Percentiles rank a stretch among this genome's conserved stretches.
phyloP scores from a whole-genome alignment of 352 stramenopile species.

The Pythium brachiatum region DNA sequence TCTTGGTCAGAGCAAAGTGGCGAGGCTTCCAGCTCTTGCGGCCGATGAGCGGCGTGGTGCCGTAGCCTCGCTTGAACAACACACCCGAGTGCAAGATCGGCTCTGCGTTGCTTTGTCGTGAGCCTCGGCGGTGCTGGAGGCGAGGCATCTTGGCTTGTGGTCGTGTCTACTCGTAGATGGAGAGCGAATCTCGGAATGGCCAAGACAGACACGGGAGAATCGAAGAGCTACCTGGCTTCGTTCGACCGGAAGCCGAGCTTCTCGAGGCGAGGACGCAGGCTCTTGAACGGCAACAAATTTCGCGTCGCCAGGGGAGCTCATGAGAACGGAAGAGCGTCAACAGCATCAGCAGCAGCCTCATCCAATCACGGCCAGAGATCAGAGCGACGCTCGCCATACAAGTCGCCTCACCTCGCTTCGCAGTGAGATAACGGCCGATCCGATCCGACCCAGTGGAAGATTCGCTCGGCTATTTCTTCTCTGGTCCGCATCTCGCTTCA shows the following conservation, averaged over 20 bases:
- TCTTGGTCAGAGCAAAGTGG: constrained; percentile 67
- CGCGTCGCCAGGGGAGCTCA: background rate
- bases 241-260: background rate
- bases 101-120: background rate
- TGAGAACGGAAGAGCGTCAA: background rate
- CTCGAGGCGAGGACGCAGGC: background rate
- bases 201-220: background rate
- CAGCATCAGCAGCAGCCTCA: background rate
- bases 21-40: constrained; percentile 79
- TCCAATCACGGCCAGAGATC: background rate
- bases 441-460: background rate
- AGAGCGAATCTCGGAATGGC: constrained; percentile 1
- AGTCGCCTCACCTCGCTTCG: background rate
- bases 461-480: background rate
- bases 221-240: background rate
- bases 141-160: background rate
- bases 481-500: background rate
- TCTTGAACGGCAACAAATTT: background rate
- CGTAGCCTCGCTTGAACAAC: constrained; percentile 74
- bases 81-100: constrained; percentile 56
- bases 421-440: background rate
- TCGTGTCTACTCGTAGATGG: background rate
- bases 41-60: constrained; percentile 41
- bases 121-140: background rate
- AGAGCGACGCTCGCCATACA: background rate